Base-by-base conservation (phyloP, 2,329 filamentous ascomycete species). In the Madurella fahalii region DNA sequence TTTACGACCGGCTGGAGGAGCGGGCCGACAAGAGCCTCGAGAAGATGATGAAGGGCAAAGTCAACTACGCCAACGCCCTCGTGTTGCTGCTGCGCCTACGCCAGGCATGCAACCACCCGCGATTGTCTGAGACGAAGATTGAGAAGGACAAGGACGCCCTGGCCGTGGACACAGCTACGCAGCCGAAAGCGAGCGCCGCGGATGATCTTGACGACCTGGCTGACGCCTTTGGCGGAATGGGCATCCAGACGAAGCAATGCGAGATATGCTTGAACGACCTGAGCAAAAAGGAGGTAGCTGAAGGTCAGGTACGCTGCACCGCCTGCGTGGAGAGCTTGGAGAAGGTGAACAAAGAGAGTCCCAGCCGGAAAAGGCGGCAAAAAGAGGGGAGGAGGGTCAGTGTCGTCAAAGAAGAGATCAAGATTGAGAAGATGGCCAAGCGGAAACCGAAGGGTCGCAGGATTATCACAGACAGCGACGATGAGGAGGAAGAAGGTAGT, bases 91-190 rank as follows among this genome's bases (percentile, higher is more conserved):
- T 99, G 53, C 86, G 94, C 40, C 77, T 99, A 57, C 82, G 94
- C 56, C 94, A 99, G 70, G 89, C 91, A 17, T 99, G 94, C 71
- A 96, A 99, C 66, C 94, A 99, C 68, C 91, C 92, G 0, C 86
- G 90, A 61, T 78, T 99, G 44, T 87, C 96, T 12, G 89, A 90
- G 61, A 86, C 86, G 59, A 93, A 95, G 66, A 77, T 96, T 54
- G 86, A 86, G 52, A 89, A 89, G 61, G 94, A 99, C 68, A 90
- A 87, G 64, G 94, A 97, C 65, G 89, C 90, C 2, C 74, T 96
- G 52, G 80, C 84, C 1, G 86, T 84, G 1, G 87, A 82, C 57
- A 73, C 75, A 5, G 77, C 73, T 2, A 72, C 71, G 9, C 77
- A 79, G 59, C 74, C 79, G 37, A 77, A 78, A 46, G 67, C 73